Percentiles rank a stretch among this genome's conserved stretches.
Conservation (phyloP, 805 yeast species). For the Nakazawaea sp. region DNA sequence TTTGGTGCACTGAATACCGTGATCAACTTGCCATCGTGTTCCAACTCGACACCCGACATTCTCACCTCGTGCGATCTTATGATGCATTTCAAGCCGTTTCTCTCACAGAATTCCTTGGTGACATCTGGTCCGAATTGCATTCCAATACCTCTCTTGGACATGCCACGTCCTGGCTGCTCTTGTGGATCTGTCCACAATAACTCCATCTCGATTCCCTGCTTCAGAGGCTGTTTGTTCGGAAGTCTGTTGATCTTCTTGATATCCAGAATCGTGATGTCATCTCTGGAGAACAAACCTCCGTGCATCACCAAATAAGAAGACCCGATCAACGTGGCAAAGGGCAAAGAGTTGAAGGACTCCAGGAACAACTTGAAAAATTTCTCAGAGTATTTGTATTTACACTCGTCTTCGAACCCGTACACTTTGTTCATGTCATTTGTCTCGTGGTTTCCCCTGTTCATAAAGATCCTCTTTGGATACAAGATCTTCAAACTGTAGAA, state of each 20-base stretch:
- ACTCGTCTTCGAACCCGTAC: conserved; percentile 95
- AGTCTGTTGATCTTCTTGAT: conserved; percentile 67
- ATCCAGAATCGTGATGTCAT: conserved; percentile 63
- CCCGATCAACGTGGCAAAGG: conserved; percentile 79
- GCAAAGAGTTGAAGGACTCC: conserved; percentile 79
- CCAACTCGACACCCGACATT: conserved; percentile 82
- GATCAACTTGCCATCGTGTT: conserved; percentile 78
- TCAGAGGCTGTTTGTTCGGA: conserved; percentile 70
- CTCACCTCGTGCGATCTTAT: conserved; percentile 95
- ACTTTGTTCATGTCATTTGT: conserved; percentile 95
- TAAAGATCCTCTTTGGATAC: conserved; percentile 60
- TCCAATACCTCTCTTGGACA: conserved; percentile 92
- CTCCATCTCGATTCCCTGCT: conserved; percentile 93
- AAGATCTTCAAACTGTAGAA: conserved; percentile 71
- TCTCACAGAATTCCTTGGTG: conserved; percentile 68
- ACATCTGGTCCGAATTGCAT: conserved; percentile 96
- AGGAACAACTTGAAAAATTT: conserved; percentile 76
- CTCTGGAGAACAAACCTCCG: conserved; percentile 88
- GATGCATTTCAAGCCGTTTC: conserved; percentile 67
- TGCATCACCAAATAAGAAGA: conserved; percentile 83
- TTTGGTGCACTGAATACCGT: conserved; percentile 99
- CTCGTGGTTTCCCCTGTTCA: conserved; percentile 96
- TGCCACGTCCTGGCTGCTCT: conserved; percentile 64
- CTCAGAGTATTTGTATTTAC: conserved; percentile 82
- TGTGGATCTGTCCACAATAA: conserved; percentile 98